These are phyloP conservation scores for Phaeoacremonium minimum DNA, from an alignment of 2,329 filamentous ascomycete genomes.

Conservation along the genomic window DNA sequence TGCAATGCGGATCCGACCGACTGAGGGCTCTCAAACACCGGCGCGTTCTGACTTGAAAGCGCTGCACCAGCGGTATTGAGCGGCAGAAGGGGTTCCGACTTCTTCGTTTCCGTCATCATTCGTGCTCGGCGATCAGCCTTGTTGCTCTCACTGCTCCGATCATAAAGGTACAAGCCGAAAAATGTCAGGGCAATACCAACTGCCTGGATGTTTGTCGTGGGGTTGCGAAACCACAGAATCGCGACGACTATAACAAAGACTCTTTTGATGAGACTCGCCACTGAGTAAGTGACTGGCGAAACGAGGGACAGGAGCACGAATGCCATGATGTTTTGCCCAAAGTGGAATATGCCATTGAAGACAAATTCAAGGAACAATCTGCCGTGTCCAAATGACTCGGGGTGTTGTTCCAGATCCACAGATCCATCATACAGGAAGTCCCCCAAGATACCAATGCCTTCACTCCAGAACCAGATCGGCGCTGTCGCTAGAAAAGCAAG, in stretches of 20 bases:
- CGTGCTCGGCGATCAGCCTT: conserved; percentile 81
- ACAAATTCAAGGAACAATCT: conserved; percentile 78
- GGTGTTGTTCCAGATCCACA: conserved; percentile 54
- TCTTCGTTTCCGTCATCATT: conserved; percentile 48
- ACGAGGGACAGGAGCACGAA: conserved; percentile 91
- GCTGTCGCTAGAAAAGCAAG: conserved; percentile 83
- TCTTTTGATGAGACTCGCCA: conserved; percentile 92
- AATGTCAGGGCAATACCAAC: conserved; percentile 87
- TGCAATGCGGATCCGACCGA: conserved; percentile 17
- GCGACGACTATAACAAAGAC: conserved; percentile 95
- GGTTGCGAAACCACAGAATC: conserved; percentile 92
- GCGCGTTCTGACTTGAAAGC: conserved; percentile 20
- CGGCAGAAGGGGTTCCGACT: conserved; percentile 60
- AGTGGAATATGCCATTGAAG: conserved; percentile 97
- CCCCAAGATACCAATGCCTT: conserved; percentile 72
- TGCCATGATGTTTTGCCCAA: conserved; percentile 91
- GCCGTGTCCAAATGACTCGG: conserved; percentile 71
- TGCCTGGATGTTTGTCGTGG: conserved; percentile 78
- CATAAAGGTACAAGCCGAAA: conserved; percentile 89
- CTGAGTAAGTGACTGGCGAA: conserved; percentile 94
- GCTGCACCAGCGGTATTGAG: conserved; percentile 43
- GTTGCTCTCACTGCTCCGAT: conserved; percentile 82
- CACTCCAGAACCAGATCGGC: conserved; percentile 90
- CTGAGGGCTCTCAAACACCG: conserved; percentile 31
- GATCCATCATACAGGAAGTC: conserved; percentile 81